Evolutionary conservation across 2,329 filamentous ascomycete genomes (phyloP), one percentile per base, ranked within the genome.

Genomic region (Leptographium procerum): DNA sequence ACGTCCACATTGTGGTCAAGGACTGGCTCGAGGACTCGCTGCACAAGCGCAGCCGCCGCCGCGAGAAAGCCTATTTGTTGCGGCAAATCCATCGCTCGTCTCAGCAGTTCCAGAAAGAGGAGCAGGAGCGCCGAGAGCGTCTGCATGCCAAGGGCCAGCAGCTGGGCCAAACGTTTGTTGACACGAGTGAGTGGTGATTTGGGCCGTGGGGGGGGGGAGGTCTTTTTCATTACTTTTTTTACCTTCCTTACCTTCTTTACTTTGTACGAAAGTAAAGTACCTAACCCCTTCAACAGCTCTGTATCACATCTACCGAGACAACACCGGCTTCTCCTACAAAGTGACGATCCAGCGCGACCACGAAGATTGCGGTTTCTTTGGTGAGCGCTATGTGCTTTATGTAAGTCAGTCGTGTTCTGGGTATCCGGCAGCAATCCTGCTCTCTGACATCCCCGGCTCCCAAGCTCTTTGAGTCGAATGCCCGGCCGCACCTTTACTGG

Each of bases 391-490:
- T 47, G 72, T 75, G 0, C 69, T 88, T 2, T 80, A 76, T 60
- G 85, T 88, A 72, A 71, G 80, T 71, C 6, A 7, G 10, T 50
- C 48, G 29, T 10, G 13, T 1, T 22, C 19, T n/a, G 14, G 36
- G 4, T 47, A 26, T n/a, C 13, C 28, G 13, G 45, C 22, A 16
- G 10, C n/a, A 10, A 6, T 14, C 10, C 10, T 48, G 22, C 45
- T 1, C 45, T 1, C 45, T 48, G 5, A 26, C 24, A 13, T 14
- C 45, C 22, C 11, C 43, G 43, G 22, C 43, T 8, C 62, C n/a
- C n/a, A n/a, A 90, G 85, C 75, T 91, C 55, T 88, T 83, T 72
- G 82, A 89, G 68, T 86, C 84, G 6, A 76, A 82, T 60, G 72
- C 77, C 13, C 70, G 72, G 16, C 85, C 85, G 0, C 74, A 73